Conservation (phyloP, 179 eudicot species). For the Actinidia arguta region DNA sequence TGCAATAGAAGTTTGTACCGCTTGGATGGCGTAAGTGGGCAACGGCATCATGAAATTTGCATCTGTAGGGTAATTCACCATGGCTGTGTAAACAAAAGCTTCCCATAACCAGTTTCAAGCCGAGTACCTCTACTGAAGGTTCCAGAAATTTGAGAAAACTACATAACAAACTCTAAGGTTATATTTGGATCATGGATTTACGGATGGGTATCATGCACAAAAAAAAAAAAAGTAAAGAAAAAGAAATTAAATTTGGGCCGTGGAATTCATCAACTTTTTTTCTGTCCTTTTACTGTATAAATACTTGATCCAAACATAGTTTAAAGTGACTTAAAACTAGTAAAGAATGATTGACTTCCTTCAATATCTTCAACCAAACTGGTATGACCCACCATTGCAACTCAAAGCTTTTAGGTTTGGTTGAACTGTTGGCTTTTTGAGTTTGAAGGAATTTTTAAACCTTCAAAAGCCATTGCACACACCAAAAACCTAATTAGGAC, state of each 20-base stretch:
- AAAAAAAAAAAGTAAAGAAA: too few species aligned
- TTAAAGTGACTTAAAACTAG: slow-evolving; percentile 6
- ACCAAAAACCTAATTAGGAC: too few species aligned
- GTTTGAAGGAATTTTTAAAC: neutral
- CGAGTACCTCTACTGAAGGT: slow-evolving; percentile 31
- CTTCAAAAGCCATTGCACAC: neutral
- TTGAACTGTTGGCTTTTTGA: slow-evolving; percentile 3
- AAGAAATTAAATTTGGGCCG: too few species aligned
- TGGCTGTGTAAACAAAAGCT: slow-evolving; percentile 58
- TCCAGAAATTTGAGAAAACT: slow-evolving; percentile 29
- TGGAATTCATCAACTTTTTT: too few species aligned
- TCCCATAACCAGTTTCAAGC: slow-evolving; percentile 45
- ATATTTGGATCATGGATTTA: too few species aligned
- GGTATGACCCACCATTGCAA: neutral
- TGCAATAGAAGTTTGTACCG: slow-evolving; percentile 25
- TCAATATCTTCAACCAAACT: slow-evolving; percentile 1
- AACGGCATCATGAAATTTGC: slow-evolving; percentile 56
- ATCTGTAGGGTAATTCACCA: slow-evolving; percentile 54
- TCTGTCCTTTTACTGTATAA: too few species aligned
- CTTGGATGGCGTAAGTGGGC: slow-evolving; percentile 50
- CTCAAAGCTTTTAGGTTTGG: slow-evolving; percentile 6
- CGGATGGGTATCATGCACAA: too few species aligned
- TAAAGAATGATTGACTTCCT: neutral
- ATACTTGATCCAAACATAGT: too few species aligned
- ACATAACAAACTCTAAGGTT: too few species aligned